These are phyloP conservation scores for Thielaviopsis musarum DNA, from an alignment of 2,329 filamentous ascomycete species.

Conservation along the genomic window DNA sequence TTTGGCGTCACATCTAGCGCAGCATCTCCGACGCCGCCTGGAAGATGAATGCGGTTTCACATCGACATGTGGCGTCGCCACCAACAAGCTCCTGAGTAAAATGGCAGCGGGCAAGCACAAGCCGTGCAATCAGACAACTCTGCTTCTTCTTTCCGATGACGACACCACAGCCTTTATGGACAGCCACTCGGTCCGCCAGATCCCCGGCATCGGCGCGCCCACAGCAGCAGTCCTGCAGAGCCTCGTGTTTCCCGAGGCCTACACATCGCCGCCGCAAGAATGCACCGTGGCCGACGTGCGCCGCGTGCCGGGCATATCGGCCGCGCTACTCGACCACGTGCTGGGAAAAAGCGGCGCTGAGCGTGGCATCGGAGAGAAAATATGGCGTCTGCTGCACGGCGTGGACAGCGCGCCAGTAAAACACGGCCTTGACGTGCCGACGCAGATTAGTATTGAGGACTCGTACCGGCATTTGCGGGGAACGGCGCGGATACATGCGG, in stretches of 20 bases:
- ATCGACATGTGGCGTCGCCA: slow-evolving; percentile 72
- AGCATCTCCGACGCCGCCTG: slow-evolving; percentile 53
- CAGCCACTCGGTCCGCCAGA: slow-evolving; percentile 54
- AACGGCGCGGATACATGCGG: slow-evolving; percentile 43
- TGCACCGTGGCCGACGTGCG: slow-evolving; percentile 2
- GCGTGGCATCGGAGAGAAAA: slow-evolving; percentile 50
- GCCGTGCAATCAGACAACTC: slow-evolving; percentile 70
- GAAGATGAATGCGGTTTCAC: slow-evolving; percentile 70
- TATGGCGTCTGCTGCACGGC: slow-evolving; percentile 71
- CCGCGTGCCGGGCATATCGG: slow-evolving; percentile 40
- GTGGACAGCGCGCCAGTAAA: slow-evolving; percentile 61
- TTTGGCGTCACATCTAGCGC: slow-evolving; percentile 67
- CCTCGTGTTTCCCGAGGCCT: slow-evolving; percentile 13
- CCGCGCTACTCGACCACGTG: slow-evolving; percentile 48
- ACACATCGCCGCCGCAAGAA: background rate
- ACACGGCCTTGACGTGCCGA: slow-evolving; percentile 52
- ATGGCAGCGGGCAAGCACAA: slow-evolving; percentile 73
- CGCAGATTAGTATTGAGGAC: slow-evolving; percentile 89
- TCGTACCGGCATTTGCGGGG: slow-evolving; percentile 57
- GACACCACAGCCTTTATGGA: slow-evolving; percentile 56
- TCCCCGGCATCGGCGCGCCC: slow-evolving; percentile 76
- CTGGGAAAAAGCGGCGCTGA: slow-evolving; percentile 54
- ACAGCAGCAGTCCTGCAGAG: slow-evolving; percentile 34
- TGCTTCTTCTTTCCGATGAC: slow-evolving; percentile 47
- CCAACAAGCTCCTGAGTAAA: slow-evolving; percentile 74